Conservation (phyloP, 2,329 filamentous ascomycete species). For the Arthroderma sp. region DNA sequence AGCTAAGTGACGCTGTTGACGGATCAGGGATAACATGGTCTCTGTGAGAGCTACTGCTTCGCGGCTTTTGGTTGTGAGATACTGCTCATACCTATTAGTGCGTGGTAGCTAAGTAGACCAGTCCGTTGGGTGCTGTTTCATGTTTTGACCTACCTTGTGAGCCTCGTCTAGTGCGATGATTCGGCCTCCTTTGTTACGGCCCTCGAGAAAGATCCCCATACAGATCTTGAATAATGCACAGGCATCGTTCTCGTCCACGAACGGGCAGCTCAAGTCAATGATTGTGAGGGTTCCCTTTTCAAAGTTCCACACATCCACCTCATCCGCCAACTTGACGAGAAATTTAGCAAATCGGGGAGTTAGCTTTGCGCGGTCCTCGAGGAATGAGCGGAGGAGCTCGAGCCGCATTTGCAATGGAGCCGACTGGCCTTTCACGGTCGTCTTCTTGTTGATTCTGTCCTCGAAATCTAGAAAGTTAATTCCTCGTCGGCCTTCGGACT, state of each 20-base stretch:
- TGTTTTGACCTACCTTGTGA: slow-evolving; percentile 47
- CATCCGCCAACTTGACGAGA: not conserved
- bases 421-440: slow-evolving; percentile 40
- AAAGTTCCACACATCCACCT: slow-evolving; percentile 14
- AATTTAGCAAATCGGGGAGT: not conserved
- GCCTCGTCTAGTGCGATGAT: slow-evolving; percentile 65
- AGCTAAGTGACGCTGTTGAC: slow-evolving; percentile 58
- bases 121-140: not conserved
- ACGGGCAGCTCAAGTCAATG: slow-evolving; percentile 62
- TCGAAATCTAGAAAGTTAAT: slow-evolving; percentile 38
- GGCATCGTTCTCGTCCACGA: slow-evolving; percentile 52
- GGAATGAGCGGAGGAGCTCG: slow-evolving; percentile 52
- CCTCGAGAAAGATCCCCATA: slow-evolving; percentile 52
- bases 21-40: slow-evolving; percentile 50
- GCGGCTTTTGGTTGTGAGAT: slow-evolving; percentile 44
- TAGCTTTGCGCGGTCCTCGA: slow-evolving; percentile 24
- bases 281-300: slow-evolving; percentile 48
- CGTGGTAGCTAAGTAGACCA: not conserved
- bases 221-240: slow-evolving; percentile 64
- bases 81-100: slow-evolving; percentile 28
- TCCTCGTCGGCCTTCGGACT: slow-evolving; percentile 22
- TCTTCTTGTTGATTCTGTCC: slow-evolving; percentile 18
- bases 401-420: slow-evolving; percentile 49
- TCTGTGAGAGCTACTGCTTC: slow-evolving; percentile 50
- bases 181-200: slow-evolving; percentile 39